Evolutionary conservation across 768 basidiomycete genomes (phyloP), one percentile per base, ranked within the genome.

Genomic region (Heimioporus sp.): DNA sequence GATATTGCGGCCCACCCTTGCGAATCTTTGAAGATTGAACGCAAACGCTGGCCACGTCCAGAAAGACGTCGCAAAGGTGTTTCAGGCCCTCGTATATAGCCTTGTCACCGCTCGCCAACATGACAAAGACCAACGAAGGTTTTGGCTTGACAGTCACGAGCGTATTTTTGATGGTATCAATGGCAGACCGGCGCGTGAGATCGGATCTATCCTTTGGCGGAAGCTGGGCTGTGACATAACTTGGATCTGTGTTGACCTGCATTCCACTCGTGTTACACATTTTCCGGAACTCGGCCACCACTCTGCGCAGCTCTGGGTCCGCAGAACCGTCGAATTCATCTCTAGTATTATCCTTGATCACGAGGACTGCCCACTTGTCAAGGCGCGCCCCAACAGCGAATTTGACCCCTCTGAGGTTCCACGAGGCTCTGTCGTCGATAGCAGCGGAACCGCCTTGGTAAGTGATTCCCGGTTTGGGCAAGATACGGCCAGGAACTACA

Each of bases 201-300:
- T 89, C 87, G 7, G 67, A 60, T 1, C n/a, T n/a, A 7, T 73
- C 54, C 65, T 80, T 84, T 10, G 51, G 70, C 0, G 87, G 83
- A 38, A 92, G 69, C 2, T 59, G 56, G 9, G 74, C 83, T 4
- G 46, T 54, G 32, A 60, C 60, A 9, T 72, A 69, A 44, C 74
- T 58, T 2, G 65, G 59, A 0, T 63, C 64, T 30, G 55, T 52
- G 24, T 65, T 70, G 20, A 85, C 77, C 7, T 30, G 55, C 78
- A 92, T 86, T 10, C 90, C 90, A 51, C 80, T 81, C 28, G 53
- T 73, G 46, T 62, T 64, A 63, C 90, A 92, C 82, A 85, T 89
- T 2, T 66, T 54, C 32, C 71, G 67, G 58, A 92, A 90, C 0
- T 80, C 85, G 1, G 62, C 56, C 11, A 89, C 66, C 2, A 73